These are phyloP conservation scores for Cladophialophora yegresii DNA, from an alignment of 2,329 filamentous ascomycete species.

Conservation along the genomic window DNA sequence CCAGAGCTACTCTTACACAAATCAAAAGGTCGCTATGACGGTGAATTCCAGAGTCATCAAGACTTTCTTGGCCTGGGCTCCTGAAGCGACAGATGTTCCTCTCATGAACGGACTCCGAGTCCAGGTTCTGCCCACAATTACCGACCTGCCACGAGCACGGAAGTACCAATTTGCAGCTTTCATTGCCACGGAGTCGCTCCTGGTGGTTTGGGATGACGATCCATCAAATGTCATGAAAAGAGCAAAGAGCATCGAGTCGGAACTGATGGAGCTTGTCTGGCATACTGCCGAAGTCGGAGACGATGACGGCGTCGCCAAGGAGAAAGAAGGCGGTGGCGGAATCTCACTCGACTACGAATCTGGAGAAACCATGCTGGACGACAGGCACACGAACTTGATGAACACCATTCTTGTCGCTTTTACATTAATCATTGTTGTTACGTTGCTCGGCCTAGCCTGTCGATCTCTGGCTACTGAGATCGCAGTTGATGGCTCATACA, in stretches of 20 bases:
- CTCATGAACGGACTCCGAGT: constrained; percentile 74
- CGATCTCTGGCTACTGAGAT: constrained; percentile 69
- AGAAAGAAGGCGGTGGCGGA: constrained; percentile 56
- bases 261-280: constrained; percentile 78
- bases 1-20: constrained; percentile 17
- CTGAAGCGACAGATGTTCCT: constrained; percentile 72
- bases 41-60: constrained; percentile 78
- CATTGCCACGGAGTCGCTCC: constrained; percentile 67
- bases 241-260: constrained; percentile 71
- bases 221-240: constrained; percentile 68
- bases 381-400: constrained; percentile 66
- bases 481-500: constrained; percentile 63
- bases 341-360: constrained; percentile 68
- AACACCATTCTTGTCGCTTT: constrained; percentile 69
- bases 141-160: constrained; percentile 68
- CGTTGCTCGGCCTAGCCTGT: constrained; percentile 69
- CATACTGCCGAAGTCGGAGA: constrained; percentile 57
- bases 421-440: constrained; percentile 65
- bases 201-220: constrained; percentile 83
- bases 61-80: constrained; percentile 72
- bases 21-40: constrained; percentile 70
- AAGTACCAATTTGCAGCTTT: constrained; percentile 83
- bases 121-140: constrained; percentile 71
- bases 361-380: constrained; percentile 65
- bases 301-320: constrained; percentile 54